Evolutionary conservation across 2,329 filamentous ascomycete genomes (phyloP), one percentile per base, ranked within the genome.

Genomic region (Furcasterigmium sp.): DNA sequence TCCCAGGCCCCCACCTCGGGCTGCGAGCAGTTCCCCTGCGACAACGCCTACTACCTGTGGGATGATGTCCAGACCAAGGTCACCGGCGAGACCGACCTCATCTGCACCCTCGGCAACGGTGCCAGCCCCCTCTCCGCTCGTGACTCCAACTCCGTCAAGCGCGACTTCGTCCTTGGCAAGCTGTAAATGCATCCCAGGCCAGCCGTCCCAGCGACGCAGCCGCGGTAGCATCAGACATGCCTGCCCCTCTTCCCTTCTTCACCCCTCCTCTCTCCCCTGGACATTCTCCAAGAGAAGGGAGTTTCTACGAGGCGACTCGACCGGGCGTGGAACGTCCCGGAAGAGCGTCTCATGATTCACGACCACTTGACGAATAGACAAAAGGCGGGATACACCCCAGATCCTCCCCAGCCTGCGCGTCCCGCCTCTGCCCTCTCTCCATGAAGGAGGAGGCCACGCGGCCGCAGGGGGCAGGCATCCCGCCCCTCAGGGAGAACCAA

Each of bases 21-120:
- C 34, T 80, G 76, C 59, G 59, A 65, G 41, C 44, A 50, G 9
- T 78, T 72, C 64, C 74, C 74, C 38, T 80, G 76, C 63, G 48
- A 63, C 56, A 77, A 72, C 49, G 68, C 61, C 47, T 81, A 81
- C 69, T 76, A 72, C 60, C 57, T 64, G 14, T 55, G 66, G 9
- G 70, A 80, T 44, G 77, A 81, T 47, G 52, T 78, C 50, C 72
- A 77, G 62, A 81, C 77, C 56, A 73, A 76, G 61, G 57, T 62
- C 30, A 78, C 74, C 23, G 35, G 51, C 7, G 70, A 73, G 58
- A 56, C 51, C 14, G 65, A 77, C 49, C 61, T 80, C 52, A 61
- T 78, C 57, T 72, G 68, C 57, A 76, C 72, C 20, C 69, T 77
- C 8, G 73, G 73, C 40, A 50, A 51, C 37, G 62, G 64, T 38